A percentile compares a stretch with the other conserved stretches of the same genome.
phyloP scores from a whole-genome alignment of 2,329 filamentous ascomycete species.

The Calonectria crousiana region DNA sequence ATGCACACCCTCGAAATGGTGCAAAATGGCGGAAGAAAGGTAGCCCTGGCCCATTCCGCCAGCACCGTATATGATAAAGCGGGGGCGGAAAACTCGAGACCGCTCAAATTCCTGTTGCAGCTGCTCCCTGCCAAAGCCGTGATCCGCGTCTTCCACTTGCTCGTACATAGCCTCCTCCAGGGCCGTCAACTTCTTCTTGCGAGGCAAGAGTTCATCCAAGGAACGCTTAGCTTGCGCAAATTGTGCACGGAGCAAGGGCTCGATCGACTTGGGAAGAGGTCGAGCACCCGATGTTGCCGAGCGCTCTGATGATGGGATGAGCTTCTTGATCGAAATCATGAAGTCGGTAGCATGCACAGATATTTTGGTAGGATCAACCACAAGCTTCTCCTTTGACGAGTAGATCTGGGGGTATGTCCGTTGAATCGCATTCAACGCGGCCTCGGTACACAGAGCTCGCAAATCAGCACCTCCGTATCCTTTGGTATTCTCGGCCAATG shows the following conservation, averaged over 20 bases:
- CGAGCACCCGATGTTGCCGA: conserved; percentile 87
- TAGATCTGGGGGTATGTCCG: conserved; percentile 98
- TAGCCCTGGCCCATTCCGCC: conserved; percentile 96
- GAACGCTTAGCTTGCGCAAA: conserved; percentile 76
- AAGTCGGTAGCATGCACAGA: conserved; percentile 93
- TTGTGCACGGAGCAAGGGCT: conserved; percentile 82
- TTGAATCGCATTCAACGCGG: conserved; percentile 94
- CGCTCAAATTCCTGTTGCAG: conserved; percentile 84
- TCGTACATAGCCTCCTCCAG: conserved; percentile 95
- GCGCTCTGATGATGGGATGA: conserved; percentile 93
- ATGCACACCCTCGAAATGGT: conserved; percentile 93
- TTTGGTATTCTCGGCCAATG: conserved; percentile 89
- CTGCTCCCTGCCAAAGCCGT: conserved; percentile 87
- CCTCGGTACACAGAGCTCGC: conserved; percentile 94
- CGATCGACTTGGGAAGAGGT: conserved; percentile 82
- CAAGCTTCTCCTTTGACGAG: conserved; percentile 86
- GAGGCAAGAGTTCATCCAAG: conserved; percentile 82
- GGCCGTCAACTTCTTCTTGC: conserved; percentile 87
- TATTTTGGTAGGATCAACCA: conserved; percentile 88
- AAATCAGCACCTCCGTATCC: conserved; percentile 97
- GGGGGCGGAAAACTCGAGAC: conserved; percentile 87
- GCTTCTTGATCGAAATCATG: conserved; percentile 96
- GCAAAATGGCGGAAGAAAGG: conserved; percentile 84
- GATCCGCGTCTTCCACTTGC: conserved; percentile 83
- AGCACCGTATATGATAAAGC: conserved; percentile 84